Evolutionary conservation across 176 grass and related monocot genomes (phyloP), one percentile per base, ranked within the genome.

Genomic region (Canna indica): DNA sequence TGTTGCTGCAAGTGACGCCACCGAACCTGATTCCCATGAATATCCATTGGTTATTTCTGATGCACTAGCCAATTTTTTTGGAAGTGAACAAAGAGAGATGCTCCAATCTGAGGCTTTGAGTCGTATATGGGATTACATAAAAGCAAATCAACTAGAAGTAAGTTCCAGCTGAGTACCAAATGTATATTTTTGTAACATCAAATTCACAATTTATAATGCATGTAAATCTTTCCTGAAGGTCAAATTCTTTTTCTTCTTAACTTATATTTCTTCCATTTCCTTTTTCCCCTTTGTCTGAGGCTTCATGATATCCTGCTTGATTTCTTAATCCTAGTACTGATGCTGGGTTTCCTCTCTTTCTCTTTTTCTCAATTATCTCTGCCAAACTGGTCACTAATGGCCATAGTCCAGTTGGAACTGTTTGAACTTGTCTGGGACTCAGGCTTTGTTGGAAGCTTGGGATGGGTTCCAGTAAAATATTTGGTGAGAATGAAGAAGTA

Each of bases 111-210:
- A 94, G 52, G 90, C 87, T 62, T 47, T 90, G 36, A 92, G 77
- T 60, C 86, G 82, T 80, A 77, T 99, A 57, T 99, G 95, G 90
- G 90, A 94, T 58, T 84, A 99, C 78, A 99, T 99, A 63, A 99
- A 90, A 80, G 79, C 60, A 72, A 99, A 99, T 72, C 84, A 83
- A 68, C 77, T 94, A 67, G 95, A 99, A 87, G 95, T 99, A 76
- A 77, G 83, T 85, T 58, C 25, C 20, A 61, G 20, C 25, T 29
- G 39, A 20, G 35, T 25, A 11, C 24, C 3, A 36, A 25, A 10
- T 66, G 20, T 10, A 25, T 65, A 36, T 5, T 24, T 13, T 38
- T 38, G 16, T 41, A 22, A 38, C 28, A 24, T n/a, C 29, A 5
- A 3, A 39, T 20, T n/a, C n/a, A 10, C 29, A 25, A 36, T 12